Percentiles rank a stretch among this genome's conserved stretches.
phyloP scores from a whole-genome alignment of 805 yeast species.

The Candida jianshihensis region DNA sequence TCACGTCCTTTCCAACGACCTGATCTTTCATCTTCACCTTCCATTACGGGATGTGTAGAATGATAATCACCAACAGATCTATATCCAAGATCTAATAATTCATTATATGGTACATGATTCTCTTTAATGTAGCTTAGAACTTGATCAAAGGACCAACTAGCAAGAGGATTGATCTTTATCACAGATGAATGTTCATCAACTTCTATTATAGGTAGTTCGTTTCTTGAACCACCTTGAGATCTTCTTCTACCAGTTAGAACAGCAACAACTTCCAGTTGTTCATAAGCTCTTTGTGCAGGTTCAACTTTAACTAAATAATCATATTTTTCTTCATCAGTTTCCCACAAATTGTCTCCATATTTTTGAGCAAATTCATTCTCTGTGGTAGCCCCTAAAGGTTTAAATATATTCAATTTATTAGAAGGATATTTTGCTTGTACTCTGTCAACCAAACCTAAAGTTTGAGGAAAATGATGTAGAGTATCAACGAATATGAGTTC shows the following conservation, averaged over 20 bases:
- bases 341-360: constrained; percentile 82
- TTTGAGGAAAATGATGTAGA: constrained; percentile 91
- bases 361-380: constrained; percentile 57
- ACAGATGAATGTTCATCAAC: constrained; percentile 62
- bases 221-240: constrained; percentile 84
- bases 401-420: constrained; percentile 53
- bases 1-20: constrained; percentile 94
- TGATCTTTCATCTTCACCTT: constrained; percentile 93
- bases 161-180: constrained; percentile 83
- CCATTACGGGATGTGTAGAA: constrained; percentile 81
- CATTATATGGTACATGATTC: constrained; percentile 79
- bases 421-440: constrained; percentile 51
- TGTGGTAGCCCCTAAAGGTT: constrained; percentile 50
- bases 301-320: constrained; percentile 89
- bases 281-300: constrained; percentile 82
- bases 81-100: constrained; percentile 76
- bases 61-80: constrained; percentile 94
- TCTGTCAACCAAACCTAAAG: constrained; percentile 60
- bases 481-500: constrained; percentile 88
- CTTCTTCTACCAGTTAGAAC: constrained; percentile 89
- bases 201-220: constrained; percentile 67
- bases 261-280: constrained; percentile 64
- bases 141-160: constrained; percentile 70
- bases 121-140: constrained; percentile 64
- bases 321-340: constrained; percentile 68